Conservation (phyloP, 2,329 filamentous ascomycete genomes). For the Beauveria sp. region DNA sequence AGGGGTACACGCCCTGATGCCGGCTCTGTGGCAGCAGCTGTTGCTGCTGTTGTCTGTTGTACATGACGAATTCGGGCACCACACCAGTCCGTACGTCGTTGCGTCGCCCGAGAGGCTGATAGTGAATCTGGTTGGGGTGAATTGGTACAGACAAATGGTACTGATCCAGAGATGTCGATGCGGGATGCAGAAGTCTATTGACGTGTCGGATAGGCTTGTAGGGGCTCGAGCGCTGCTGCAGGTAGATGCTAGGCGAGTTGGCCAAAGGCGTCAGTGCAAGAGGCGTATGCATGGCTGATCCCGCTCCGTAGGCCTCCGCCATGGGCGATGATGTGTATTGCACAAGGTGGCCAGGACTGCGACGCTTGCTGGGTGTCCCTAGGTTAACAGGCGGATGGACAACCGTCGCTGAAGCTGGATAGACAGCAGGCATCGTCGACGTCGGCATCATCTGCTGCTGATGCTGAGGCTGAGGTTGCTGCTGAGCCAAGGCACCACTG, state of each 20-base stretch:
- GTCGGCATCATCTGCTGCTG: slow-evolving; percentile 14
- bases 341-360: slow-evolving; percentile 42
- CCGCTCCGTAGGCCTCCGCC: slow-evolving; percentile 51
- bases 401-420: slow-evolving; percentile 11
- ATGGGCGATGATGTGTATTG: slow-evolving; percentile 56
- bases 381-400: slow-evolving; percentile 27
- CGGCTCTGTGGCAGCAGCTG: slow-evolving; percentile 13
- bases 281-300: slow-evolving; percentile 50
- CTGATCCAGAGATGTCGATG: slow-evolving; percentile 69
- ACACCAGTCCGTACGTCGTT: slow-evolving; percentile 62
- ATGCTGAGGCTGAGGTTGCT: slow-evolving; percentile 1
- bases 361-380: slow-evolving; percentile 45
- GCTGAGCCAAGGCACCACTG: slow-evolving; percentile 27
- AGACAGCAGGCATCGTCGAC: slow-evolving; percentile 1
- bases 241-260: slow-evolving; percentile 79
- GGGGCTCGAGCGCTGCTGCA: slow-evolving; percentile 82
- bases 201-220: slow-evolving; percentile 87
- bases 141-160: slow-evolving; percentile 53
- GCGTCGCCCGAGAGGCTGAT: slow-evolving; percentile 66
- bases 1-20: slow-evolving; percentile 9
- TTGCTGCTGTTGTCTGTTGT: slow-evolving; percentile 23
- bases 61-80: slow-evolving; percentile 53
- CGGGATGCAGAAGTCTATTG: slow-evolving; percentile 82
- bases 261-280: slow-evolving; percentile 54
- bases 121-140: slow-evolving; percentile 70